Percentiles rank a stretch among this genome's conserved stretches.
phyloP scores from a whole-genome alignment of 345 rosid genomes.

The Dovyalis caffra region DNA sequence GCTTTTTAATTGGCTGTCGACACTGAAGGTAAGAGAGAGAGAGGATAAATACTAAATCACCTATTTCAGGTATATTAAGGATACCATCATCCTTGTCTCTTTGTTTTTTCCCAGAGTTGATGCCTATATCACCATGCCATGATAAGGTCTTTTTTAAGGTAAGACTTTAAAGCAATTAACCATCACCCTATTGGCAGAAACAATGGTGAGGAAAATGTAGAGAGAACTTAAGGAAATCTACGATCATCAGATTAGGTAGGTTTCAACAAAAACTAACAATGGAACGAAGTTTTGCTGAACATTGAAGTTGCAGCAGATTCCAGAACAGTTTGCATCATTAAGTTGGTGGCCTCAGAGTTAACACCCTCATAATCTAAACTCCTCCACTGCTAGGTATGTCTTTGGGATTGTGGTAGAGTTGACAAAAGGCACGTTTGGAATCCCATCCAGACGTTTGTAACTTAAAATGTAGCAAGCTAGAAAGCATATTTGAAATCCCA shows the following conservation, averaged over 20 bases:
- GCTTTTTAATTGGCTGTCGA: neutral
- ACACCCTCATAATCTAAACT: neutral
- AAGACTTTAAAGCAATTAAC: neutral
- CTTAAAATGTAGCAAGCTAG: neutral
- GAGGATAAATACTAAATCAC: neutral
- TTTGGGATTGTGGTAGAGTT: neutral
- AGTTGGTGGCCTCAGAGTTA: neutral
- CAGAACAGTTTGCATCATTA: neutral
- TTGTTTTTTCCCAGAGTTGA: neutral
- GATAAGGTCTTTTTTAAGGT: neutral
- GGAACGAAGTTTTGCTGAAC: neutral
- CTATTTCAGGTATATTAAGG: neutral
- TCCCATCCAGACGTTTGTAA: neutral
- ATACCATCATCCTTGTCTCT: neutral
- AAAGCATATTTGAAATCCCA: neutral
- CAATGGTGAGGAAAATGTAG: neutral
- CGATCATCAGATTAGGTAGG: neutral
- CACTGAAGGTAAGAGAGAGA: neutral
- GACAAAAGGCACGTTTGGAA: neutral
- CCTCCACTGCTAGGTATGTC: neutral
- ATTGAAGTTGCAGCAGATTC: neutral
- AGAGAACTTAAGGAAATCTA: neutral
- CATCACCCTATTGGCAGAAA: neutral
- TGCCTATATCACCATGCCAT: neutral
- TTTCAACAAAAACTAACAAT: neutral